phyloP scores from a whole-genome alignment of 2,329 filamentous ascomycete genomes.

The Fusarium sp. region DNA sequence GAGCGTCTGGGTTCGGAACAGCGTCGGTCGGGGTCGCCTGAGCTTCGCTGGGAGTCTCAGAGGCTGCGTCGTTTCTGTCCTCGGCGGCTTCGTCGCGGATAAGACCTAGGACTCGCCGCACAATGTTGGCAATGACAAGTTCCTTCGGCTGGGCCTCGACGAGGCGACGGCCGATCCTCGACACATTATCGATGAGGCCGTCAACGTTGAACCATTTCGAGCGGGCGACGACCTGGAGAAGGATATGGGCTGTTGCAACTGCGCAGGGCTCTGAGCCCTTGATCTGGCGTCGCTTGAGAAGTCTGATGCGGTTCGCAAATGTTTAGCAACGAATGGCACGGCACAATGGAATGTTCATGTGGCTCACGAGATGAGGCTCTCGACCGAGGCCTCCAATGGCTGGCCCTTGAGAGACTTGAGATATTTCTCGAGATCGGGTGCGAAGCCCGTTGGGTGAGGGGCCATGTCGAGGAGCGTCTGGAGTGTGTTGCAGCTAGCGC shows the following conservation, averaged over 20 bases:
- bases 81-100: constrained; percentile 93
- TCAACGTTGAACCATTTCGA: constrained; percentile 82
- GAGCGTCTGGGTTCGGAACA: constrained; percentile 43
- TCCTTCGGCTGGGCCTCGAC: constrained; percentile 88
- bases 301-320: constrained; percentile 57
- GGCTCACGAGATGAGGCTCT: constrained; percentile 82
- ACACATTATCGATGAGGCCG: constrained; percentile 82
- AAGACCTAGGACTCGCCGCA: constrained; percentile 87
- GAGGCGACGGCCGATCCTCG: constrained; percentile 80
- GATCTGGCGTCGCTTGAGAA: constrained; percentile 92
- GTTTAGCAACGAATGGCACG: constrained; percentile 15
- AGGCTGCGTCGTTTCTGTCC: constrained; percentile 72
- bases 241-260: constrained; percentile 87
- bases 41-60: constrained; percentile 68
- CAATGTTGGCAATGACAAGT: constrained; percentile 93
- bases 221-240: constrained; percentile 86
- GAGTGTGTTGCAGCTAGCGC: constrained; percentile 26
- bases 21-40: constrained; percentile 54
- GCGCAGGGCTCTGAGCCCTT: constrained; percentile 88
- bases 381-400: constrained; percentile 82
- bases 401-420: constrained; percentile 81
- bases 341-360: background rate
- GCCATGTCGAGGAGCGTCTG: constrained; percentile 45
- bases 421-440: constrained; percentile 81
- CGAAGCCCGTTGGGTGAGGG: constrained; percentile 52